A percentile compares a stretch with the other conserved stretches of the same genome.
These are phyloP conservation scores for Zygosaccharomyces sapae DNA, from an alignment of 1,139 yeast species.

Conservation along the genomic window DNA sequence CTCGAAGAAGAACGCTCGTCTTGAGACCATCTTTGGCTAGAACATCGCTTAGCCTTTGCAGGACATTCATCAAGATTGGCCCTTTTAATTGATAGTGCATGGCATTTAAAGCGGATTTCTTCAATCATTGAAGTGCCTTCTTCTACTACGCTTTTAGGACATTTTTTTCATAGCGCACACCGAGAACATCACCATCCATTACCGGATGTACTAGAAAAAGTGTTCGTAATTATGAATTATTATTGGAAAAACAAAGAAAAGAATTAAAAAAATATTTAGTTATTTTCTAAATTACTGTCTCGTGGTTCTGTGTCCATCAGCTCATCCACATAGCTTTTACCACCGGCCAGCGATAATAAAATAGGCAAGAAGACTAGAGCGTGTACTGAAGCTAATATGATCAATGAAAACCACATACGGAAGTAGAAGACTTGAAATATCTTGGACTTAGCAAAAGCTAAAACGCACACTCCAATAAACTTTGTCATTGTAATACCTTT, in stretches of 20 bases:
- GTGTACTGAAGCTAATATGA: conserved; percentile 72
- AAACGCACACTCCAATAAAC: conserved; percentile 76
- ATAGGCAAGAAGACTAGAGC: conserved; percentile 77
- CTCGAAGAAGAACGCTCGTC: conserved; percentile 9
- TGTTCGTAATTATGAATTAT: neutral
- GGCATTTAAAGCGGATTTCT: neutral
- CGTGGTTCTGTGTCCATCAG: conserved; percentile 3
- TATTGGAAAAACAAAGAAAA: neutral
- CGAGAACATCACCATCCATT: neutral
- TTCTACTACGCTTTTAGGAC: neutral
- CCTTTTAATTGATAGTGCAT: neutral
- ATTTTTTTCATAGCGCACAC: neutral
- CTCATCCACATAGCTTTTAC: conserved; percentile 34
- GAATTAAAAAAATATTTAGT: neutral
- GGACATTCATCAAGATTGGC: conserved; percentile 19
- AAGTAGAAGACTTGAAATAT: conserved; percentile 90
- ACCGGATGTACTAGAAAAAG: neutral
- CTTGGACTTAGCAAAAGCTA: conserved; percentile 80
- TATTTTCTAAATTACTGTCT: neutral
- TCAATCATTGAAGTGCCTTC: neutral
- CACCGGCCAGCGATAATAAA: conserved; percentile 62
- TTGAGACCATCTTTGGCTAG: conserved; percentile 16
- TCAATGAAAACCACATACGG: conserved; percentile 90
- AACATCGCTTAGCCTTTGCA: conserved; percentile 17
- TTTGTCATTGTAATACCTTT: conserved; percentile 90